These are phyloP conservation scores for Acrocalymma vagum DNA, from an alignment of 2,329 filamentous ascomycete genomes.

Conservation along the genomic window DNA sequence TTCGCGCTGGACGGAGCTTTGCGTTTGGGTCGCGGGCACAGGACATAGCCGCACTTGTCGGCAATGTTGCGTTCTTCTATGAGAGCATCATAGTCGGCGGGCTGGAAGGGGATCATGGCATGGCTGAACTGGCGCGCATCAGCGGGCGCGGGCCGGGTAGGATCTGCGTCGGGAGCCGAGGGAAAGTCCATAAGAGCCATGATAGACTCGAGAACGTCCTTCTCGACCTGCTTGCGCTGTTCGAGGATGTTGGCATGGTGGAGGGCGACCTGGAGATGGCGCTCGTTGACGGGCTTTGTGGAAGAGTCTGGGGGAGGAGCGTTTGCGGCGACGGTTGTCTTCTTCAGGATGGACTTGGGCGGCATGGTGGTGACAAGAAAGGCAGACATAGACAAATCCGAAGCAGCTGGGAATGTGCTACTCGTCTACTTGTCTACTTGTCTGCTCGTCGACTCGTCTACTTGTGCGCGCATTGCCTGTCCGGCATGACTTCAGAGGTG, in stretches of 20 bases:
- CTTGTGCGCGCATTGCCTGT: no score
- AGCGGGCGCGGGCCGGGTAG: conserved; percentile 60
- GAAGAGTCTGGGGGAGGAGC: conserved; percentile 27
- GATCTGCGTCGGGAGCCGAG: conserved; percentile 58
- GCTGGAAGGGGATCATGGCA: conserved; percentile 78
- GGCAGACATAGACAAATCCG: no score
- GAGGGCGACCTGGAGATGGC: conserved; percentile 72
- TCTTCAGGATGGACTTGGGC: conserved; percentile 58
- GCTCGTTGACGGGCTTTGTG: conserved; percentile 44
- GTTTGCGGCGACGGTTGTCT: conserved; percentile 32
- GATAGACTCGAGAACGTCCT: conserved; percentile 75
- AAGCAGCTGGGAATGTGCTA: no score
- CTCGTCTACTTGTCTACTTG: no score
- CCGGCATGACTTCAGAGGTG: no score
- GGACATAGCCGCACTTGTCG: conserved; percentile 80
- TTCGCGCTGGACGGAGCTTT: conserved; percentile 57
- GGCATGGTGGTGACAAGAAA: no score
- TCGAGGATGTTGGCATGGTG: conserved; percentile 86
- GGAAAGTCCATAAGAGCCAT: conserved; percentile 75
- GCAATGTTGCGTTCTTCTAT: conserved; percentile 89
- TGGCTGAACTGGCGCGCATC: conserved; percentile 73
- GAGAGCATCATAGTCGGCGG: conserved; percentile 87
- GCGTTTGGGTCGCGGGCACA: conserved; percentile 74
- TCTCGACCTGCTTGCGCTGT: conserved; percentile 80
- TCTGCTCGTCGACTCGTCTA: no score